Conservation (phyloP, 768 basidiomycete species). For the Phaffia tasmanica region DNA sequence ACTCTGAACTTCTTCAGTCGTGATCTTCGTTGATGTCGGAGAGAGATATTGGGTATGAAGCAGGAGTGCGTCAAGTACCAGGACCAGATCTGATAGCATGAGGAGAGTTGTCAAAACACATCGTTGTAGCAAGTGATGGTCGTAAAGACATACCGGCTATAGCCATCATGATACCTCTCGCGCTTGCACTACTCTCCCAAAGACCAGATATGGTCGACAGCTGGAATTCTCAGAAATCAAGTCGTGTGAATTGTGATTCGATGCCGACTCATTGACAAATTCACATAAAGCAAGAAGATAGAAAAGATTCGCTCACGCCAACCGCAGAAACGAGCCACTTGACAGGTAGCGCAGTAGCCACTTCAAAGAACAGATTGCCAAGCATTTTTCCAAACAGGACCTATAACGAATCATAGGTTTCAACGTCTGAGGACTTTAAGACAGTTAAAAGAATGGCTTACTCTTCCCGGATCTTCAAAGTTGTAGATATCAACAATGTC, state of each 20-base stretch:
- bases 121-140: not conserved
- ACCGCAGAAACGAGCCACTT: conserved; percentile 22
- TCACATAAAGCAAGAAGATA: not conserved
- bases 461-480: conserved; percentile 3
- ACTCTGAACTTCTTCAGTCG: conserved; percentile 15
- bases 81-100: conserved; percentile 7
- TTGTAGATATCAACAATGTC: conserved; percentile 23
- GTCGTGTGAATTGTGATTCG: not conserved
- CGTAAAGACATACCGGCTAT: conserved; percentile 16
- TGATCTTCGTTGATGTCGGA: conserved; percentile 1
- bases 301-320: conserved; percentile 1
- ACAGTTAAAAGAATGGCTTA: not conserved
- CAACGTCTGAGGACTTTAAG: not conserved
- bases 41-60: conserved; percentile 1
- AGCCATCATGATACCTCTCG: conserved; percentile 15
- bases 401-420: not conserved
- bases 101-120: not conserved
- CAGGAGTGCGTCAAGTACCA: conserved; percentile 24
- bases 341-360: conserved; percentile 19
- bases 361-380: conserved; percentile 22
- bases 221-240: not conserved
- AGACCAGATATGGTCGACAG: conserved; percentile 13
- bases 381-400: conserved; percentile 11
- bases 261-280: not conserved
- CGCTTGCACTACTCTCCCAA: conserved; percentile 19